phyloP scores from a whole-genome alignment of 192 early-diverging fungal species.

The Linnemannia elongata region DNA sequence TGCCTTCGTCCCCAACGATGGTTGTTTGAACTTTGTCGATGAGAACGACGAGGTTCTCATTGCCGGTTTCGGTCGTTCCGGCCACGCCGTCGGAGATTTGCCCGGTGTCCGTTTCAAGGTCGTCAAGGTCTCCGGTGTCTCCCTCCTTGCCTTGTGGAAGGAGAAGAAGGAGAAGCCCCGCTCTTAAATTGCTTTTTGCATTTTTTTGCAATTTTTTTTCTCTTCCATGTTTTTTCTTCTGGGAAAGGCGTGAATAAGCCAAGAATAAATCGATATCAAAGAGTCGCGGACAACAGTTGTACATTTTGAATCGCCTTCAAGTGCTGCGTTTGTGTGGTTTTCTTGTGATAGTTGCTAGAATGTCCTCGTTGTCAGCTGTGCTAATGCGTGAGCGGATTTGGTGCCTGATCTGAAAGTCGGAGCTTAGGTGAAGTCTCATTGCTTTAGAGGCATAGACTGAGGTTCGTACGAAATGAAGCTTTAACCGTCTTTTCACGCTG shows the following conservation, averaged over 20 bases:
- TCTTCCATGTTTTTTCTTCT: neutral
- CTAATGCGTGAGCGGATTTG: too few relatives aligned
- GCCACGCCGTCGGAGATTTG: conserved; percentile 98
- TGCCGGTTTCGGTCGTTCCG: conserved; percentile 99
- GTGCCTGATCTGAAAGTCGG: neutral
- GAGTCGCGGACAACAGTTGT: conserved; percentile 19
- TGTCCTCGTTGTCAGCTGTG: too few relatives aligned
- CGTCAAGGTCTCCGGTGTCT: conserved; percentile 99
- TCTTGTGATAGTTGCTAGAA: neutral
- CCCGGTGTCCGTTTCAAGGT: conserved; percentile 99
- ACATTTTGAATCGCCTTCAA: neutral
- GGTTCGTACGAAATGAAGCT: neutral
- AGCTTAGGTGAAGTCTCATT: neutral
- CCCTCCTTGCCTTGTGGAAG: conserved; percentile 99
- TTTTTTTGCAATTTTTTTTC: conserved; percentile 23
- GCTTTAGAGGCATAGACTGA: neutral
- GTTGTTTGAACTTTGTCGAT: conserved; percentile 99
- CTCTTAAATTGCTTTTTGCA: conserved; percentile 70
- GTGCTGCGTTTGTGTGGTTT: neutral
- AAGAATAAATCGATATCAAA: conserved; percentile 37
- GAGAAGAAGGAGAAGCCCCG: conserved; percentile 99
- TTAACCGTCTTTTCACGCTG: neutral
- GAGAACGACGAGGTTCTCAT: conserved; percentile 99
- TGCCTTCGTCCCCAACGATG: conserved; percentile 99
- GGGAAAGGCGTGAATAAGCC: neutral